Evolutionary conservation across 1,284 basidiomycete genomes (phyloP), one percentile per base, ranked within the genome.

Genomic region (Pseudozyma flocculosa): DNA sequence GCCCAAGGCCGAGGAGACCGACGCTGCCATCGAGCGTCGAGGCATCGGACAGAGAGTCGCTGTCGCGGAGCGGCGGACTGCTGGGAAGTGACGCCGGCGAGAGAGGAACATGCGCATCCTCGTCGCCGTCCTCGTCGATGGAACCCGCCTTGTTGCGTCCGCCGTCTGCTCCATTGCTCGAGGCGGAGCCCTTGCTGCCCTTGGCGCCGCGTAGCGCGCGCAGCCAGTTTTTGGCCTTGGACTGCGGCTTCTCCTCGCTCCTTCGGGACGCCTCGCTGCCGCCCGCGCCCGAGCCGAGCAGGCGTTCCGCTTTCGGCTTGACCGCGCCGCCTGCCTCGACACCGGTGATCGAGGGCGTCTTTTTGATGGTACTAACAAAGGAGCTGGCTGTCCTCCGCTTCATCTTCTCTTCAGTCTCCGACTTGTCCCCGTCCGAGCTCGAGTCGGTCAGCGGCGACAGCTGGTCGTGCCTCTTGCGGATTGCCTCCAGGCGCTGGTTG

Each of bases 311-410:
- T 41, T 71, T 74, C 8, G 61, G 40, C 19, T 54, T 47, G 8
- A 45, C 50, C 15, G 56, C 43, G 29, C 37, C 18, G 23, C 37
- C 17, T 2, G 43, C 10, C 34, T 54, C 50, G 13, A 39, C 44
- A 2, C 60, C 50, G 29, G 64, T 62, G 23, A 65, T 52, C 4
- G 72, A 70, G n/a, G 70, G 51, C 13, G 66, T 66, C 39, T 52
- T 66, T 29, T 61, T 56, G 57, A 75, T 75, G 17, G 72, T 75
- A 47, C 68, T 71, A 42, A 75, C 69, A 46, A 75, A 75, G 15
- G 72, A 72, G 22, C 58, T 52, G 10, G 54, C 55, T 26, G 51
- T 51, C 40, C 51, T 65, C 45, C 49, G 58, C 40, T 54, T 40
- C 40, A 50, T 51, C 29, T 46, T 51, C 43, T 48, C 50, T 15